Evolutionary conservation across 805 yeast species (phyloP).

Genomic region (Lipomyces yamadae): DNA sequence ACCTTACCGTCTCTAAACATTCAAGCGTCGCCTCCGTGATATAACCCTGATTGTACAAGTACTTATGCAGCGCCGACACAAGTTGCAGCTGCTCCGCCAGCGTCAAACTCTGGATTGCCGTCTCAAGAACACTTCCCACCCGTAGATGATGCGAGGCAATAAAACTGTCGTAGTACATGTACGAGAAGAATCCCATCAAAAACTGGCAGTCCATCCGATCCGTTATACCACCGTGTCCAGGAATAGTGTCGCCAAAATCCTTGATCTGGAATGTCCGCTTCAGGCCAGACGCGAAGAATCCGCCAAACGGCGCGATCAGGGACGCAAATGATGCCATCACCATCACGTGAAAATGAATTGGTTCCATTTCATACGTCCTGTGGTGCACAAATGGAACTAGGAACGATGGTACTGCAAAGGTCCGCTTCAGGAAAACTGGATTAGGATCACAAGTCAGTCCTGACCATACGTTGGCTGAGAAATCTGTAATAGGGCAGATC

Average conservation of each 20-base stretch:
- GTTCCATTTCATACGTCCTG: constrained; percentile 52
- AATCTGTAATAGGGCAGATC: constrained; percentile 75
- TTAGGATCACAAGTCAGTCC: constrained; percentile 77
- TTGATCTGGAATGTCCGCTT: constrained; percentile 95
- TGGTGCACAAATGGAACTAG: constrained; percentile 55
- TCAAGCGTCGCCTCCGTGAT: constrained; percentile 32
- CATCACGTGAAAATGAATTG: constrained; percentile 87
- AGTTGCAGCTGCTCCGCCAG: constrained; percentile 68
- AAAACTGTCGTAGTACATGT: constrained; percentile 90
- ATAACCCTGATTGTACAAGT: constrained; percentile 49
- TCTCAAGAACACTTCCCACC: constrained; percentile 75
- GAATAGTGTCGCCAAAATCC: constrained; percentile 97
- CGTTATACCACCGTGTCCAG: constrained; percentile 98
- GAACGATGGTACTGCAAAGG: constrained; percentile 73
- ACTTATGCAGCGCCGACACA: constrained; percentile 61
- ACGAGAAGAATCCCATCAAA: constrained; percentile 94
- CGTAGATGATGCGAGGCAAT: constrained; percentile 61
- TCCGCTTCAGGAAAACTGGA: constrained; percentile 85
- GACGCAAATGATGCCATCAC: constrained; percentile 93
- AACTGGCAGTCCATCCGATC: constrained; percentile 98
- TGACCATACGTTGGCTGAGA: constrained; percentile 49
- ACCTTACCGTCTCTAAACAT: constrained; percentile 27
- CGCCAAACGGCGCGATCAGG: constrained; percentile 96
- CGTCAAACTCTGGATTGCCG: constrained; percentile 71
- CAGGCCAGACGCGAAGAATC: constrained; percentile 96